A percentile compares a stretch with the other conserved stretches of the same genome.
These are phyloP conservation scores for Hymenoscyphus scutula DNA, from an alignment of 2,329 filamentous ascomycete genomes.

Conservation along the genomic window DNA sequence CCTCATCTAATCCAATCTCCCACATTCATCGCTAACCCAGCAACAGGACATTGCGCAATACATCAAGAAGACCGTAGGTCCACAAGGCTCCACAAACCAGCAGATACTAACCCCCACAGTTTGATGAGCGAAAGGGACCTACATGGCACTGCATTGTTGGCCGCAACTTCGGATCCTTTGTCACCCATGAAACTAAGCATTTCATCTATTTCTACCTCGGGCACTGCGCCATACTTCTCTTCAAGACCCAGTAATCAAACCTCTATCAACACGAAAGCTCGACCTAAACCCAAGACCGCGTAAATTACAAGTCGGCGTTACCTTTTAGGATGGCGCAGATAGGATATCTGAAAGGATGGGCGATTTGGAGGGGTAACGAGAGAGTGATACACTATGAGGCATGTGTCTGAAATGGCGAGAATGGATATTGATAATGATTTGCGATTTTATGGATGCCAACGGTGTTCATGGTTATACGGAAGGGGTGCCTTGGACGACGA, in stretches of 20 bases:
- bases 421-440: conserved; percentile 4
- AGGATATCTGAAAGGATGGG: conserved; percentile 3
- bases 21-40: conserved; percentile 7
- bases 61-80: conserved; percentile 84
- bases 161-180: conserved; percentile 97
- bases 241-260: conserved; percentile 84
- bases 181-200: conserved; percentile 98
- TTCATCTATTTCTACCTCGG: conserved; percentile 99
- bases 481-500: background rate
- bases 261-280: background rate
- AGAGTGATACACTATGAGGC: background rate
- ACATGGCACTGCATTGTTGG: conserved; percentile 99
- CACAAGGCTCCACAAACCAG: background rate
- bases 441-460: background rate
- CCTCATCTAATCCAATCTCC: conserved; percentile 5
- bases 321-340: background rate
- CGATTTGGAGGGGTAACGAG: background rate
- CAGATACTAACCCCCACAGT: conserved; percentile 53
- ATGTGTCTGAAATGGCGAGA: background rate
- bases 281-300: background rate
- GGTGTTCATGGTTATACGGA: background rate
- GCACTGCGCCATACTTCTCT: conserved; percentile 95
- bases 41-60: conserved; percentile 86
- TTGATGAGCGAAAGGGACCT: conserved; percentile 93
- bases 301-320: background rate